Evolutionary conservation across 78 protist genomes (phyloP), one percentile per base, ranked within the genome.

Genomic region (Anaeramoeba flamelloides): DNA sequence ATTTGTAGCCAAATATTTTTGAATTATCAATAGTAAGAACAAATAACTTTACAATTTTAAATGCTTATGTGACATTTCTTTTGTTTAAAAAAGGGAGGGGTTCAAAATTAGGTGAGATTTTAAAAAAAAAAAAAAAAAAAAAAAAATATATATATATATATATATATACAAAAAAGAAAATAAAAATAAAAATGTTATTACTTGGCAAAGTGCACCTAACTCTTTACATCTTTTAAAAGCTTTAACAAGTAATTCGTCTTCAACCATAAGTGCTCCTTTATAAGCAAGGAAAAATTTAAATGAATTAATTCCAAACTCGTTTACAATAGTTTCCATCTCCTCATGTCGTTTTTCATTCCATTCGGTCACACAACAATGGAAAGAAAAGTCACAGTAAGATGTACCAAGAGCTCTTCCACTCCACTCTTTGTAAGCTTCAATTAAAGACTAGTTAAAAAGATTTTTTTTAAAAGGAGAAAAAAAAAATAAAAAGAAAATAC

Each of bases 151-250:
- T 53, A 26, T 53, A 17, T 53, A 53, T 26, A 53, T 26, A 53
- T 53, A 26, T 53, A 26, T 53, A 53, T 8, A 53, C 34, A 53
- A 53, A 26, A 26, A 26, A 17, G 8, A 53, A 53, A 53, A 26
- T 53, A 26, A 26, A 26, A 26, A 26, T 53, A 53, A 8, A 26
- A 26, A 8, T 53, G 95, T 92, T 81, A 90, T 92, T 1, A 92
- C 95, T 76, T 87, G 90, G 1, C 90, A 86, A 4, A 92, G 79
- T 8, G 90, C 90, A 36, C 95, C 95, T 40, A 92, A 33, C n/a
- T 86, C 84, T 69, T 86, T 87, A 79, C 91, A 85, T 39, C 38
- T 82, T 65, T 76, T n/a, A 83, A 90, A 90, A 40, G 75, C 77
- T n/a, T 81, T 65, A 77, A 69, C 77, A 84, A 92, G 76, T 79